Percentiles rank a stretch among this genome's conserved stretches.
These are phyloP conservation scores for Angomonas ambiguus DNA, from an alignment of 208 protist genomes.

Conservation along the genomic window DNA sequence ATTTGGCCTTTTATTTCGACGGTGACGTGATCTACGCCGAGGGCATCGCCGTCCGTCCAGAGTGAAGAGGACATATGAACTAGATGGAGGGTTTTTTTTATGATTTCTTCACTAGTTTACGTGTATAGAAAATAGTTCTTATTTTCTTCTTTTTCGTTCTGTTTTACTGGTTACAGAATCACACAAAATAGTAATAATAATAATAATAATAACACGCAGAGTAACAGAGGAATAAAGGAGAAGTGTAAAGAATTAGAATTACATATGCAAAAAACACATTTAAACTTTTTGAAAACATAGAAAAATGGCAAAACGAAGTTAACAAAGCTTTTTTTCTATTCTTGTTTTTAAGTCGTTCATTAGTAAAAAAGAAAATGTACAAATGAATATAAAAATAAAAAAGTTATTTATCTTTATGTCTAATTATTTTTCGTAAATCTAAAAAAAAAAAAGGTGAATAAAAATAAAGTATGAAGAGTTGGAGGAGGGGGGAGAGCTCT, in stretches of 20 bases:
- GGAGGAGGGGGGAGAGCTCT: no score
- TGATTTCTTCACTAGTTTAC: no score
- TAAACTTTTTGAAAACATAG: no score
- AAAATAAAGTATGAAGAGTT: neutral
- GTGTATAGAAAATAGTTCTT: no score
- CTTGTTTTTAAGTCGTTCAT: neutral
- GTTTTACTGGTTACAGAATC: no score
- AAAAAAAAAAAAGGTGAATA: neutral
- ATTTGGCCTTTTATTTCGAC: conserved; percentile 22
- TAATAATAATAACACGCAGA: no score
- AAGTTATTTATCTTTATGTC: neutral
- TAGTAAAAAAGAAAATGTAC: conserved; percentile 5
- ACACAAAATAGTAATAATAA: no score
- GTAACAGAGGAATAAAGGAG: neutral
- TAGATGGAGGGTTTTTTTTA: no score
- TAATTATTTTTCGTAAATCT: neutral
- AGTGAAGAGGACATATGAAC: neutral
- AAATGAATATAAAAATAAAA: conserved; percentile 1
- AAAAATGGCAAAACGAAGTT: no score
- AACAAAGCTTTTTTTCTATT: conserved; percentile 1
- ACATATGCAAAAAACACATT: neutral
- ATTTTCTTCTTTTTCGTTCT: no score
- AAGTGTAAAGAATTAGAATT: neutral
- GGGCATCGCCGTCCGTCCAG: neutral
- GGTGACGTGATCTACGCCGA: neutral